These are phyloP conservation scores for Lonicera japonica DNA, from an alignment of 129 eudicot genomes.

Conservation along the genomic window DNA sequence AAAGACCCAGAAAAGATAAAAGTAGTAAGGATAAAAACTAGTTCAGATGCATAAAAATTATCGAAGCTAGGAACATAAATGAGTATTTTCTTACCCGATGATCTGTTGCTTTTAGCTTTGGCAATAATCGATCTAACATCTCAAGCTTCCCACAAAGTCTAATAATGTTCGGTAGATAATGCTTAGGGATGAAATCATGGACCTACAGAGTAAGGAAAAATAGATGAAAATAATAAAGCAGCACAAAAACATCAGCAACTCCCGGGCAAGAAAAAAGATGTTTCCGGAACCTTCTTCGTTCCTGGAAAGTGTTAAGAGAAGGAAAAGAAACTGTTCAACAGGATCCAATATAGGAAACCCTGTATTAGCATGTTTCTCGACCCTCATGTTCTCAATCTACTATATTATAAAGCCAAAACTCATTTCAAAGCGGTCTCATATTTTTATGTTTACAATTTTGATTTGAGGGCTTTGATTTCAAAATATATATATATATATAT, in stretches of 20 bases:
- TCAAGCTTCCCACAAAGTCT: conserved; percentile 99
- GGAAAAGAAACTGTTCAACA: neutral
- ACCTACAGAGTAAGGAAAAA: conserved; percentile 43
- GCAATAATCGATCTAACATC: conserved; percentile 91
- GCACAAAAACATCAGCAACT: neutral
- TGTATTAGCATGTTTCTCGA: neutral
- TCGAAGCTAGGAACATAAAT: neutral
- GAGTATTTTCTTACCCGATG: conserved; percentile 63
- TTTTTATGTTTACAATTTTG: too few relatives aligned
- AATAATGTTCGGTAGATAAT: conserved; percentile 79
- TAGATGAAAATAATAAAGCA: conserved; percentile 10
- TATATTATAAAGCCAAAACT: too few relatives aligned
- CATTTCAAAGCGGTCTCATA: too few relatives aligned
- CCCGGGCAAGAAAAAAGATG: neutral
- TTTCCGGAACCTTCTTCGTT: neutral
- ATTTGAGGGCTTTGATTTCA: too few relatives aligned
- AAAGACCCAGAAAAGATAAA: neutral
- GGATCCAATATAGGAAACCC: neutral
- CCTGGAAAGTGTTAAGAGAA: neutral
- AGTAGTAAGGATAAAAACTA: neutral
- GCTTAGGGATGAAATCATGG: conserved; percentile 76
- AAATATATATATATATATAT: too few relatives aligned
- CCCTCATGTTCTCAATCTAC: too few relatives aligned
- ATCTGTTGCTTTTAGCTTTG: conserved; percentile 94
- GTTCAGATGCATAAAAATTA: neutral